These are phyloP conservation scores for Pochonia chlamydosporia DNA, from an alignment of 2,329 filamentous ascomycete species.

Conservation along the genomic window DNA sequence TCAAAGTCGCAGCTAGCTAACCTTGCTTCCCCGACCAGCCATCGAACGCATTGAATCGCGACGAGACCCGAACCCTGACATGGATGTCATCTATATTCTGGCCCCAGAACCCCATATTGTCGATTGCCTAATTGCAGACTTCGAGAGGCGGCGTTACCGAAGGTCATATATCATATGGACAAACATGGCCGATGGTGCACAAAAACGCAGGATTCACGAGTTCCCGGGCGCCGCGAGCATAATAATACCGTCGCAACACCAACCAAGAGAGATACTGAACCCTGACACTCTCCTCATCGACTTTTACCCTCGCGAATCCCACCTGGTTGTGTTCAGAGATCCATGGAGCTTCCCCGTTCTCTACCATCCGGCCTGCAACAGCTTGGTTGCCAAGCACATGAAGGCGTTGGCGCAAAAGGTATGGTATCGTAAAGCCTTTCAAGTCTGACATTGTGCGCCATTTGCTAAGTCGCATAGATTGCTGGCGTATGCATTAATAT, in stretches of 20 bases:
- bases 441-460: too few species aligned
- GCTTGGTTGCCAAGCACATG: conserved; percentile 76
- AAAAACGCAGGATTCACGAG: conserved; percentile 69
- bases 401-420: conserved; percentile 85
- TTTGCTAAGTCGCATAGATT: conserved; percentile 20
- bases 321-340: conserved; percentile 85
- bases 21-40: conserved; percentile 48
- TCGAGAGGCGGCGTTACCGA: conserved; percentile 77
- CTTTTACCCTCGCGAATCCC: conserved; percentile 85
- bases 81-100: conserved; percentile 92
- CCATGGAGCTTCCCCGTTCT: conserved; percentile 93
- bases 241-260: conserved; percentile 35
- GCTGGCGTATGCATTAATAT: conserved; percentile 74
- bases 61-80: conserved; percentile 75
- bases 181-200: conserved; percentile 60
- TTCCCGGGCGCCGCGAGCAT: conserved; percentile 63
- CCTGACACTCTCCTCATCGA: conserved; percentile 82
- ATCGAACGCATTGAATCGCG: conserved; percentile 91
- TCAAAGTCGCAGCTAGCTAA: conserved; percentile 5
- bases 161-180: conserved; percentile 83
- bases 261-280: conserved; percentile 36
- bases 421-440: conserved; percentile 9
- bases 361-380: conserved; percentile 86
- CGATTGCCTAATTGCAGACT: conserved; percentile 89
- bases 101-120: conserved; percentile 82